phyloP scores from a whole-genome alignment of 805 yeast genomes.

The Sungouiozyma intestinalis region DNA sequence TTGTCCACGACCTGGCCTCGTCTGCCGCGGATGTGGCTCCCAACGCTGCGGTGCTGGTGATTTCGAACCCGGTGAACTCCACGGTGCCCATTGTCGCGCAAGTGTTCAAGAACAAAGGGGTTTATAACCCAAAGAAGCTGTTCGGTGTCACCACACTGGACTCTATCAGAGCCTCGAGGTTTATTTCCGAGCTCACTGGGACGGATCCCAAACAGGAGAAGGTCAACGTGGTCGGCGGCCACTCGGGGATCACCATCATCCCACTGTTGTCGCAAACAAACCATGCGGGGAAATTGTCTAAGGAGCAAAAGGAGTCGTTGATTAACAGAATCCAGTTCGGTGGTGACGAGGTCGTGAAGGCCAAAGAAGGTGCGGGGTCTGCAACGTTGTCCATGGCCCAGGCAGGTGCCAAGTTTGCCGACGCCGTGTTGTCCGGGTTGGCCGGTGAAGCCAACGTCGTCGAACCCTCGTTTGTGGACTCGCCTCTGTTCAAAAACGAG shows the following conservation, averaged over 20 bases:
- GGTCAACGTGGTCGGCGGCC: slow-evolving; percentile 92
- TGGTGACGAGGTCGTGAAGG: slow-evolving; percentile 92
- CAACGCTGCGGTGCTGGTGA: slow-evolving; percentile 70
- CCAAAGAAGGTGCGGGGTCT: slow-evolving; percentile 89
- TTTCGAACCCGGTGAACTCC: slow-evolving; percentile 94
- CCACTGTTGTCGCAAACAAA: slow-evolving; percentile 82
- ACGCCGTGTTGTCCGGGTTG: slow-evolving; percentile 53
- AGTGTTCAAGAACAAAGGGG: slow-evolving; percentile 33
- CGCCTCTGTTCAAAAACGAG: slow-evolving; percentile 72
- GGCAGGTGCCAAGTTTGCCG: slow-evolving; percentile 73
- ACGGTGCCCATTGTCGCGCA: slow-evolving; percentile 95
- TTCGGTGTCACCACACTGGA: slow-evolving; percentile 96
- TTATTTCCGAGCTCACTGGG: slow-evolving; percentile 41
- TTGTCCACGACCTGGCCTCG: slow-evolving; percentile 85
- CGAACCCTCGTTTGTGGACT: slow-evolving; percentile 66
- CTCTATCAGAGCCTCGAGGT: slow-evolving; percentile 80
- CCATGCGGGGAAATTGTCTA: slow-evolving; percentile 45
- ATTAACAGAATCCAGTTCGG: slow-evolving; percentile 90
- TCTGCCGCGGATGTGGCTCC: slow-evolving; percentile 77
- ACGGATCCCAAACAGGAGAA: slow-evolving; percentile 68
- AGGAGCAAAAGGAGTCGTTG: slow-evolving; percentile 55
- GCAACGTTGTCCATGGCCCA: slow-evolving; percentile 91
- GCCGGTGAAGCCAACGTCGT: slow-evolving; percentile 54
- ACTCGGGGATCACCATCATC: slow-evolving; percentile 92
- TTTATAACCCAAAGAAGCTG: slow-evolving; percentile 42